Evolutionary conservation across 2,329 filamentous ascomycete genomes (phyloP), one percentile per base, ranked within the genome.

Genomic region (Fusarium nisikadoi): DNA sequence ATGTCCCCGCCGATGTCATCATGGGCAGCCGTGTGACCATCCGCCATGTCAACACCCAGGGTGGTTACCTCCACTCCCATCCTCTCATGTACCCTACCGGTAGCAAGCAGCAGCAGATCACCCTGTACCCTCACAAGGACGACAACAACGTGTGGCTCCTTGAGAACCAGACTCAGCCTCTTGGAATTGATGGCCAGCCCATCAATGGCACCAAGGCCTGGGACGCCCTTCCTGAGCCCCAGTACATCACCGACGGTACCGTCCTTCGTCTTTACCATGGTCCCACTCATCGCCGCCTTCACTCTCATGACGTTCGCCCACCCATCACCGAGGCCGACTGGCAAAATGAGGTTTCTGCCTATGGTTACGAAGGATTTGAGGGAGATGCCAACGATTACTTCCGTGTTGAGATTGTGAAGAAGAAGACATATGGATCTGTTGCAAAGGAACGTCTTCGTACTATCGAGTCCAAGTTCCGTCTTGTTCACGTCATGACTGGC

Each of bases 51-150:
- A 98, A 98, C 83, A 99, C 96, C 8, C 96, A 99, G 80, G 96
- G 96, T 77, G 96, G 96, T 60, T 99, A 99, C 81, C 89, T 99
- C 58, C 96, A 99, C 84, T 98, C 96, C 12, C 96, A 99, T 82
- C 90, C 91, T 77, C 92, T 98, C 80, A 99, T 99, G 96, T 99
- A 98, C 81, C 96, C 96, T 7, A 94, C 91, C 13, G 96, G 96
- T 74, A 98, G 94, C 87, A 97, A 98, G 86, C 97, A 99, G 84
- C 96, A 99, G 82, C 96, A 99, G 81, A 94, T 99, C 77, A 99
- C 96, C 2, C 90, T 99, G 6, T 99, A 99, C 79, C 96, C 96
- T 12, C 96, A 99, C 88, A 98, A 98, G 87, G 96, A 99, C 78
- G 94, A 97, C 80, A 99, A 99, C 88, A 99, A 99, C 81, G 77